Evolutionary conservation across 495 filamentous ascomycete species (phyloP).

Genomic region (Penicillium maclennaniae): DNA sequence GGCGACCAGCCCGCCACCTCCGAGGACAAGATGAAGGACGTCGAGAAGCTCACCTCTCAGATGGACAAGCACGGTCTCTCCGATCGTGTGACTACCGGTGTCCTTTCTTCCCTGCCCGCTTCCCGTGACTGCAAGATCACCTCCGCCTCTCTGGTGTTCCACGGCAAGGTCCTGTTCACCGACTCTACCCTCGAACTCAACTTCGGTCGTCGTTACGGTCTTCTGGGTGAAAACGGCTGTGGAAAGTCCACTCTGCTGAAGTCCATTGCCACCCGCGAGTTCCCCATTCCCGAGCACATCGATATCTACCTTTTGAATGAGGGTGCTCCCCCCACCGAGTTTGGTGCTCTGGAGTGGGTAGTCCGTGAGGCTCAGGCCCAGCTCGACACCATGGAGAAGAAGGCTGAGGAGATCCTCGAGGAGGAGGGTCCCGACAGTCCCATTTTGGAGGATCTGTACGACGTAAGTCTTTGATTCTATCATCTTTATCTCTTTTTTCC

Average conservation of each 20-base stretch:
- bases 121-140: slow-evolving; percentile 96
- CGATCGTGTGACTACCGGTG: slow-evolving; percentile 97
- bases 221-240: slow-evolving; percentile 98
- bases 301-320: slow-evolving; percentile 99
- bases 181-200: slow-evolving; percentile 92
- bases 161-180: slow-evolving; percentile 91
- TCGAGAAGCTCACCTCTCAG: slow-evolving; percentile 79
- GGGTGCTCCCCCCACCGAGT: slow-evolving; percentile 83
- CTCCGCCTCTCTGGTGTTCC: slow-evolving; percentile 90
- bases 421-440: slow-evolving; percentile 86
- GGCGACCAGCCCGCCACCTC: slow-evolving; percentile 67
- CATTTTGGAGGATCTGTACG: slow-evolving; percentile 91
- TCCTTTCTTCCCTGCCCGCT: slow-evolving; percentile 75
- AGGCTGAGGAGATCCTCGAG: slow-evolving; percentile 88
- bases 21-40: slow-evolving; percentile 68
- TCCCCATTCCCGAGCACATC: slow-evolving; percentile 90
- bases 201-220: slow-evolving; percentile 86
- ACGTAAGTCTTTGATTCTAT: slow-evolving; percentile 56
- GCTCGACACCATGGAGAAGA: slow-evolving; percentile 79
- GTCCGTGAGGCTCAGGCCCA: slow-evolving; percentile 93
- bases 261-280: slow-evolving; percentile 90
- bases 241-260: slow-evolving; percentile 97
- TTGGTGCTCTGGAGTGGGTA: slow-evolving; percentile 95
- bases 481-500: background rate
- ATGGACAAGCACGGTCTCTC: slow-evolving; percentile 95